Evolutionary conservation across 495 filamentous ascomycete species (phyloP), one percentile per base, ranked within the genome.

Genomic region (Paragyromitra xinjiangensis): DNA sequence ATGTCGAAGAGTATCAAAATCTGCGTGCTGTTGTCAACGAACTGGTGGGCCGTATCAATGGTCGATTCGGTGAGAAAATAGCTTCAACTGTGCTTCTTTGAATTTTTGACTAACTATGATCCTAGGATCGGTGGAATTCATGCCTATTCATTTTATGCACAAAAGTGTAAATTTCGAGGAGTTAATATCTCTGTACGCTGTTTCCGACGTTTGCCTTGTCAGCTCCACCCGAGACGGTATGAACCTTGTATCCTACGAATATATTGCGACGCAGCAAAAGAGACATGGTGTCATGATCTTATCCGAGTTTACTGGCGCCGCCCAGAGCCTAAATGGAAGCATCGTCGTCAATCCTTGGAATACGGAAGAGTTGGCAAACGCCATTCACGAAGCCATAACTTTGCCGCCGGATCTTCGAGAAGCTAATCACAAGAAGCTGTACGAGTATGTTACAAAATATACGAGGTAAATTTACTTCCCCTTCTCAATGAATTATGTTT

Each of bases 181-280:
- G 83, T 87, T 98, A n/a, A 92, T 94, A 34, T 94, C 95, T 0
- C 85, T 98, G 1, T 98, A 98, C 79, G 92, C 93, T 39, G 88
- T 97, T 48, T 93, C 92, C 11, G 94, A 97, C 82, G 92, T 92
- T 55, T 98, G 94, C 81, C 87, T 98, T 6, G 91, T 97, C 62
- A 92, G 92, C 14, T 97, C 94, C 0, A 96, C 92, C 1, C 88
- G 94, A n/a, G 95, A 97, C 81, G 95, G 95, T 71, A 97, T 98
- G 95, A 98, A 98, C 82, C 88, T 97, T 9, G 95, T 98, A 29
- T 94, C 92, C 26, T 97, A 94, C 84, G 95, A 98, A 84, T 98
- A 97, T 84, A 94, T 97, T 62, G 94, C 95, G 2, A 93, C 91
- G 42, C 95, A 97, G 81, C 86, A 91, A 73, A 87, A 94, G 75